phyloP scores from a whole-genome alignment of 768 basidiomycete genomes.

The Auriscalpium microsporum region DNA sequence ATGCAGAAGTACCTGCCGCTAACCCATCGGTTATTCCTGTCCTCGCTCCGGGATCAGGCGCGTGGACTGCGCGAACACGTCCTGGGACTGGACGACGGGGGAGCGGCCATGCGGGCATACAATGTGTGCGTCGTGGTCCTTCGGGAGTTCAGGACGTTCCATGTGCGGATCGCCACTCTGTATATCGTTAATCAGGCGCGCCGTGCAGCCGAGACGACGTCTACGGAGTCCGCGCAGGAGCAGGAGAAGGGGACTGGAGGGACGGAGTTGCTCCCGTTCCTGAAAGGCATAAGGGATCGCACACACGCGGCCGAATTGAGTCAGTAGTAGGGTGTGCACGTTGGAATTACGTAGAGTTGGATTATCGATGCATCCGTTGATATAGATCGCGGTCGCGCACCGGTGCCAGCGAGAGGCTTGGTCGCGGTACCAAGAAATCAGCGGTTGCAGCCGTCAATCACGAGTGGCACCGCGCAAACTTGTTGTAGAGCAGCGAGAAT shows the following conservation, averaged over 20 bases:
- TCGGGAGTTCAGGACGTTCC: not conserved
- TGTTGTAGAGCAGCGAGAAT: too few species aligned
- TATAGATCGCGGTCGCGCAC: too few species aligned
- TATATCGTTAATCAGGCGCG: slow-evolving; percentile 1
- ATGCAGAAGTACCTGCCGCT: slow-evolving; percentile 1
- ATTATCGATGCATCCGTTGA: too few species aligned
- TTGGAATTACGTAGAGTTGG: too few species aligned
- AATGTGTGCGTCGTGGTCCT: not conserved
- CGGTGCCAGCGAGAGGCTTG: too few species aligned
- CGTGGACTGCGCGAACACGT: not conserved
- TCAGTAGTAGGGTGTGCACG: not conserved
- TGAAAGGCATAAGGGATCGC: slow-evolving; percentile 1
- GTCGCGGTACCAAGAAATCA: too few species aligned
- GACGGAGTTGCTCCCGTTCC: slow-evolving; percentile 1
- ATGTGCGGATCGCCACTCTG: slow-evolving; percentile 1
- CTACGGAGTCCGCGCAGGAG: not conserved
- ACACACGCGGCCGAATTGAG: not conserved
- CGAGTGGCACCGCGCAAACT: too few species aligned
- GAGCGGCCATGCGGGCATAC: not conserved
- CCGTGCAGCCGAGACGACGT: not conserved
- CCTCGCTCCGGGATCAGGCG: not conserved
- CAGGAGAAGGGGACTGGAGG: not conserved
- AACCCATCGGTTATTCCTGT: not conserved
- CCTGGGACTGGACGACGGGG: not conserved
- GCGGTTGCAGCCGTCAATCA: too few species aligned